phyloP scores from a whole-genome alignment of 2,329 filamentous ascomycete species.

The Beauveria bassiana region DNA sequence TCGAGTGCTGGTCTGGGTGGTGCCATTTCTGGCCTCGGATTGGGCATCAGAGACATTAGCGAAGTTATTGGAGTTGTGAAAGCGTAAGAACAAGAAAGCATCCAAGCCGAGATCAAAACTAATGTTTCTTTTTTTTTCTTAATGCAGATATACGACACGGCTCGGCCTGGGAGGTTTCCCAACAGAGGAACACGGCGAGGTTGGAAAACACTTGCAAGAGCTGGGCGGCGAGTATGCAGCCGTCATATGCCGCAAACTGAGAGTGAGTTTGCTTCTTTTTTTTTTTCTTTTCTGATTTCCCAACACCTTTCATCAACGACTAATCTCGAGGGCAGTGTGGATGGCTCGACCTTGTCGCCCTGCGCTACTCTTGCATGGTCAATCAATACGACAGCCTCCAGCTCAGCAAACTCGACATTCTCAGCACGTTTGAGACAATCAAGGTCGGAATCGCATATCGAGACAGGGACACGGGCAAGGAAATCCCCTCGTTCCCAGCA shows the following conservation, averaged over 20 bases:
- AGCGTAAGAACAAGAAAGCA: constrained; percentile 12
- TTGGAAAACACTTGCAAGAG: constrained; percentile 29
- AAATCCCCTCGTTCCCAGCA: constrained; percentile 54
- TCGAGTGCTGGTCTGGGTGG: constrained; percentile 21
- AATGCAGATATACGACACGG: constrained; percentile 44
- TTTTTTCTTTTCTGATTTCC: not conserved
- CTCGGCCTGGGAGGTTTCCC: constrained; percentile 56
- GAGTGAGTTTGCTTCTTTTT: constrained; percentile 7
- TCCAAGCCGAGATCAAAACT: not conserved
- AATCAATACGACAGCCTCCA: constrained; percentile 54
- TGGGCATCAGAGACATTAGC: constrained; percentile 47
- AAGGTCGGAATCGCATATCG: constrained; percentile 56
- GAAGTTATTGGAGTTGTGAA: constrained; percentile 59
- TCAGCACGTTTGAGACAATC: constrained; percentile 64
- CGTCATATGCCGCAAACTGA: not conserved
- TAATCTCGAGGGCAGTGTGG: constrained; percentile 20
- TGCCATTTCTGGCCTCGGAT: constrained; percentile 19
- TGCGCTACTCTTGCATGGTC: constrained; percentile 53
- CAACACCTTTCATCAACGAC: not conserved
- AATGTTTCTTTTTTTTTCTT: too few species aligned
- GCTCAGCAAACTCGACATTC: constrained; percentile 51
- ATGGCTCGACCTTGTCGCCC: constrained; percentile 53
- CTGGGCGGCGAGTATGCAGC: constrained; percentile 1
- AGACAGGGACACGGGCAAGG: constrained; percentile 18
- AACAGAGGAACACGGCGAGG: constrained; percentile 42